Conservation (phyloP, 148 eudicot genomes). For the Vaccinium corymbosum region DNA sequence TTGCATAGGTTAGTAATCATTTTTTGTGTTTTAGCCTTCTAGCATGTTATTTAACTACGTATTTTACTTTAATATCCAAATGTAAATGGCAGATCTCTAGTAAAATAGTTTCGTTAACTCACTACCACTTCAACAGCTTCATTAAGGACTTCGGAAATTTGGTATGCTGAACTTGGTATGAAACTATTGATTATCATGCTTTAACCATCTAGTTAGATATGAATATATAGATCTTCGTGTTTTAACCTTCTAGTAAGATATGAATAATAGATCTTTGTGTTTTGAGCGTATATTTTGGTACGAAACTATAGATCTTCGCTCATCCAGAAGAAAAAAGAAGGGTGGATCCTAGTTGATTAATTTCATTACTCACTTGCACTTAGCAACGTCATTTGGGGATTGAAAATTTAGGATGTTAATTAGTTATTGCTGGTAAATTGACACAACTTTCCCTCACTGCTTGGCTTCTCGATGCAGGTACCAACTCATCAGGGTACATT, state of each 20-base stretch:
- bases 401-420: not conserved
- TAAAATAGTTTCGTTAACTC: not conserved
- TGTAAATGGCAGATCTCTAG: not conserved
- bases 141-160: not conserved
- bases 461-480: constrained; percentile 31
- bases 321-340: not conserved
- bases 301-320: not conserved
- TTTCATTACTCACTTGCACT: not conserved
- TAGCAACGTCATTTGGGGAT: not conserved
- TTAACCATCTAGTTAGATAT: not conserved
- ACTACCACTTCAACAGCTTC: not conserved
- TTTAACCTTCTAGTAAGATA: not conserved
- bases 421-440: not conserved
- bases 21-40: not conserved
- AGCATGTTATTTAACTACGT: not conserved
- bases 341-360: not conserved
- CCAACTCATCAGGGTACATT: constrained; percentile 52
- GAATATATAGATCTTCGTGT: not conserved
- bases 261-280: not conserved
- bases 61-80: not conserved
- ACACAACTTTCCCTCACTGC: not conserved
- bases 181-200: not conserved
- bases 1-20: constrained; percentile 34
- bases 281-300: not conserved
- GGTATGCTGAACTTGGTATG: not conserved